Conservation (phyloP, 495 filamentous ascomycete genomes). For the Xylaria acuta region DNA sequence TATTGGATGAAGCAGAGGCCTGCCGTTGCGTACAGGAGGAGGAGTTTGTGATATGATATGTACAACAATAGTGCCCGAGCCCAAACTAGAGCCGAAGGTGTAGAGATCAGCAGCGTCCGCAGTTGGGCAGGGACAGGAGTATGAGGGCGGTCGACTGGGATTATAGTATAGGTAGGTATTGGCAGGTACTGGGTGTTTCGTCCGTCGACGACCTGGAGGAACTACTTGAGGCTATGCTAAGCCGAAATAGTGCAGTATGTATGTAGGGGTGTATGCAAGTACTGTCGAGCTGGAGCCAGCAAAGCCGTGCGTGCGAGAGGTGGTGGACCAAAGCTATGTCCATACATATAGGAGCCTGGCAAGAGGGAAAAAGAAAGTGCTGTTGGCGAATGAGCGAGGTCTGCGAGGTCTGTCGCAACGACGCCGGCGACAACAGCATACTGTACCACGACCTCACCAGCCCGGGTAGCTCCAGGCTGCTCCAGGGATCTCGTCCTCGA, state of each 20-base stretch:
- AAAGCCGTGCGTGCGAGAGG: conserved; percentile 17
- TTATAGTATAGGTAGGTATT: conserved; percentile 11
- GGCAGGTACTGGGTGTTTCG: conserved; percentile 4
- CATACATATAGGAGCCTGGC: conserved; percentile 13
- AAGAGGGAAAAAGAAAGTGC: conserved; percentile 16
- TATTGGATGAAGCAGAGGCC: conserved; percentile 23
- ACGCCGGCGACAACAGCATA: conserved; percentile 9
- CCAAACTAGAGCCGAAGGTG: conserved; percentile 36
- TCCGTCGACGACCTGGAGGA: not conserved
- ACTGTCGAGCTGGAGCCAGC: conserved; percentile 15
- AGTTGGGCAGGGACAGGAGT: conserved; percentile 45
- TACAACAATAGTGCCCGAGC: conserved; percentile 31
- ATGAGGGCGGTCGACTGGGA: conserved; percentile 24
- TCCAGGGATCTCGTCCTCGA: not conserved
- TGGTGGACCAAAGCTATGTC: conserved; percentile 19
- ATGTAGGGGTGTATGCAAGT: conserved; percentile 15
- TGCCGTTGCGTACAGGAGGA: conserved; percentile 12
- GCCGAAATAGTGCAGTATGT: conserved; percentile 4
- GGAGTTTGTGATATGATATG: conserved; percentile 23
- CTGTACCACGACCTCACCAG: conserved; percentile 1
- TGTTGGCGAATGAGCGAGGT: conserved; percentile 5
- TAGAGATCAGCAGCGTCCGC: conserved; percentile 39
- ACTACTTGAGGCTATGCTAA: conserved; percentile 16
- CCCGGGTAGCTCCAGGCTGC: not conserved
- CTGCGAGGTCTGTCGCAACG: not conserved